Conservation (phyloP, 176 grass and related monocot species). For the Miscanthus lutarioriparius region DNA sequence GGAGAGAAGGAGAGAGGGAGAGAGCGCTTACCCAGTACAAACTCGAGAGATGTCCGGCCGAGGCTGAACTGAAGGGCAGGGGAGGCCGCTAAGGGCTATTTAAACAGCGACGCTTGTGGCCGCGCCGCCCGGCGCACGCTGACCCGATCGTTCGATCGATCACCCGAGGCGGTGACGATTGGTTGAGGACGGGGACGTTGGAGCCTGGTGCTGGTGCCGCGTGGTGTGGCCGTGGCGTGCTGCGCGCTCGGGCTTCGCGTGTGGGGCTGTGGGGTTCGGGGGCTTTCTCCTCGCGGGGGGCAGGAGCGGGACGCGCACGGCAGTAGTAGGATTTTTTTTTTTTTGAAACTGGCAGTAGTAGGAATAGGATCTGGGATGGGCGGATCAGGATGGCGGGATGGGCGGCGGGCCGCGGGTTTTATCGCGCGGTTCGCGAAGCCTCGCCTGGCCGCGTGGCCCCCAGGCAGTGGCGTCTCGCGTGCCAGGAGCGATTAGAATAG, state of each 20-base stretch:
- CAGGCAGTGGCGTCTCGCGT: too few relatives aligned
- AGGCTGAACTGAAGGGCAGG: slow-evolving; percentile 25
- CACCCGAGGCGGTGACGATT: background rate
- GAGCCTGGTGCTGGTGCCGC: background rate
- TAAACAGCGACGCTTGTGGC: slow-evolving; percentile 32
- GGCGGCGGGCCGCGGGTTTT: background rate
- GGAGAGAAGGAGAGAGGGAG: background rate
- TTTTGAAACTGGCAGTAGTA: too few relatives aligned
- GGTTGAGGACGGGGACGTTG: background rate
- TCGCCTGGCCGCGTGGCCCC: background rate
- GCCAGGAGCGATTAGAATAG: too few relatives aligned
- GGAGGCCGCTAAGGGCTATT: background rate
- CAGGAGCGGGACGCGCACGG: background rate
- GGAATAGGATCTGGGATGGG: too few relatives aligned
- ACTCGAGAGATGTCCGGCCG: slow-evolving; percentile 6
- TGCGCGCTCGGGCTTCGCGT: background rate
- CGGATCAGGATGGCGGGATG: background rate
- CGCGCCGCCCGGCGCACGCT: background rate
- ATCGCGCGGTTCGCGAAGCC: background rate
- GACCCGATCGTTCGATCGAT: background rate
- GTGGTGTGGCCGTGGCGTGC: background rate
- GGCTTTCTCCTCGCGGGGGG: too few relatives aligned
- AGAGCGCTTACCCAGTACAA: background rate
- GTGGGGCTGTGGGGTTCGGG: background rate
- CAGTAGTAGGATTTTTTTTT: too few relatives aligned